phyloP scores from a whole-genome alignment of 2,329 filamentous ascomycete genomes.

The Sclerotinia nivalis region DNA sequence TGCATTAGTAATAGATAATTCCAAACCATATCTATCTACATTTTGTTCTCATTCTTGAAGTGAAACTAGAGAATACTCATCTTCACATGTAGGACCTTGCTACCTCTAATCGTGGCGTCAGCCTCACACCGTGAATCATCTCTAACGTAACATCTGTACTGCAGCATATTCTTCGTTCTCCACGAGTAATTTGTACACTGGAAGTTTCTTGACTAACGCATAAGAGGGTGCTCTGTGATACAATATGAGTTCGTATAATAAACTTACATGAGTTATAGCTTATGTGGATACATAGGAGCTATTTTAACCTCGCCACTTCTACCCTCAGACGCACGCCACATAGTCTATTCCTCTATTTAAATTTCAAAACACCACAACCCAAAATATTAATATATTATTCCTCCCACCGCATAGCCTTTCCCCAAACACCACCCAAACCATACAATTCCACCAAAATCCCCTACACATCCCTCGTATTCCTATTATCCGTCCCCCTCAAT shows the following conservation, averaged over 20 bases:
- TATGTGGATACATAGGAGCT: background rate
- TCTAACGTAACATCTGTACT: background rate
- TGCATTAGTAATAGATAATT: background rate
- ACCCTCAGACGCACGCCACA: too few relatives aligned
- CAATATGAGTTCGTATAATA: background rate
- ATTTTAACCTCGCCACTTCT: too few relatives aligned
- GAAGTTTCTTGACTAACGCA: too few relatives aligned
- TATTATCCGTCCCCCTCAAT: constrained; percentile 20
- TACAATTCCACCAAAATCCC: background rate
- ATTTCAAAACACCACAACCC: background rate
- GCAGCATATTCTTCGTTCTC: background rate
- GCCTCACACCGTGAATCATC: too few relatives aligned
- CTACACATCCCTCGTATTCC: background rate
- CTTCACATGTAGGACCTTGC: too few relatives aligned
- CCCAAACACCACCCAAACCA: background rate
- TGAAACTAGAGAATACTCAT: background rate
- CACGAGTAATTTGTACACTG: too few relatives aligned
- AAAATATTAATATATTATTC: background rate
- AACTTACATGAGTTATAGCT: background rate
- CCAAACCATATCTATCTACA: background rate
- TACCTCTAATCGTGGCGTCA: background rate
- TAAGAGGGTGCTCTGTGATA: background rate
- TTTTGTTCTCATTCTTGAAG: background rate
- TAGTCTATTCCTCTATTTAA: too few relatives aligned
- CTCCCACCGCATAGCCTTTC: background rate